These are phyloP conservation scores for Alternaria sp. DNA, from an alignment of 2,329 filamentous ascomycete species.

Conservation along the genomic window DNA sequence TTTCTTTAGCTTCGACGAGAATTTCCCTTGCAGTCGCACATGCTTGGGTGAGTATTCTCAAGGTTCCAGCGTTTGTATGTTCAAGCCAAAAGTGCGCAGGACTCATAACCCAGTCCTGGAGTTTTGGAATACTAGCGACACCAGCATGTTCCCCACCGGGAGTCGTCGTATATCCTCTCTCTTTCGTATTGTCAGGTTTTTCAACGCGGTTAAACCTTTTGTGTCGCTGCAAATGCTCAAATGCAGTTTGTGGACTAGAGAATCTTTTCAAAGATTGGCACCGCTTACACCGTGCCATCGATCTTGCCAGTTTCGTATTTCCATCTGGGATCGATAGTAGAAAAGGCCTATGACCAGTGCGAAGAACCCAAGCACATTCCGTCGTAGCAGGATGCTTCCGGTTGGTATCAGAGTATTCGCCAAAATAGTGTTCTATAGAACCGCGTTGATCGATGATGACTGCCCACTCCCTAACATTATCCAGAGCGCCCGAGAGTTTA, in stretches of 20 bases:
- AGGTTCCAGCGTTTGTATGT: constrained; percentile 21
- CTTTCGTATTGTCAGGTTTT: neutral
- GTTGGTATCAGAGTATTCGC: constrained; percentile 15
- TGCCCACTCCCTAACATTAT: constrained; percentile 20
- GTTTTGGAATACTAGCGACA: neutral
- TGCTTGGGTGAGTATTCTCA: constrained; percentile 27
- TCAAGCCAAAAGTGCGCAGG: constrained; percentile 32
- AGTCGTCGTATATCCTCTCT: too few relatives aligned
- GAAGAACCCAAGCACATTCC: constrained; percentile 29
- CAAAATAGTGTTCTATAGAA: constrained; percentile 2
- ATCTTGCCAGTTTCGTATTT: constrained; percentile 18
- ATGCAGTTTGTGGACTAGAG: constrained; percentile 23
- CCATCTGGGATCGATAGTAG: constrained; percentile 18
- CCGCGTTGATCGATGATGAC: constrained; percentile 5
- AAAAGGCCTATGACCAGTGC: constrained; percentile 8
- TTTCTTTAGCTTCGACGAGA: constrained; percentile 24
- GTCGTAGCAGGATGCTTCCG: constrained; percentile 15
- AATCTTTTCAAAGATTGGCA: constrained; percentile 25
- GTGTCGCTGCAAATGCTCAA: constrained; percentile 35
- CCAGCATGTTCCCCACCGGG: too few relatives aligned
- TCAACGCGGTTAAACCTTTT: neutral
- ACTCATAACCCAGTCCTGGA: constrained; percentile 35
- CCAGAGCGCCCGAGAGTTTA: constrained; percentile 40
- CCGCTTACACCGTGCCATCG: constrained; percentile 26
- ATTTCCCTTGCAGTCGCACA: constrained; percentile 20